Percentiles rank a stretch among this genome's conserved stretches.
Conservation (phyloP, 2,329 filamentous ascomycete genomes). For the Fusarium begoniae region DNA sequence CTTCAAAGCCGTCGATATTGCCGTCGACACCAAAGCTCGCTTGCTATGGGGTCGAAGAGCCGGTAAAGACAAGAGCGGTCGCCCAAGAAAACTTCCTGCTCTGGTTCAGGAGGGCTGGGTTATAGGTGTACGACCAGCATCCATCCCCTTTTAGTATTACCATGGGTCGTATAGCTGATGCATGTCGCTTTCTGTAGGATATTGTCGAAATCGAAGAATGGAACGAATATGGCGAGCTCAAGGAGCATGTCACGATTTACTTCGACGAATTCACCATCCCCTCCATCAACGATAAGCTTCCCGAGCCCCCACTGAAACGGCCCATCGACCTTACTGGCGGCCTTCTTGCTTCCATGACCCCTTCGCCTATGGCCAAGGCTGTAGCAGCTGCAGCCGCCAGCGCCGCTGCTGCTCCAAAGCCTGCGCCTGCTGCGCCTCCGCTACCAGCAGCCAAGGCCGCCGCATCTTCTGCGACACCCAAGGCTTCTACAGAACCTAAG, state of each 20-base stretch:
- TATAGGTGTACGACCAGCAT: slow-evolving; percentile 75
- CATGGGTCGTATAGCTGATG: background rate
- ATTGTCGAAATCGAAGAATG: slow-evolving; percentile 95
- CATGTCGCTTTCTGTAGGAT: slow-evolving; percentile 65
- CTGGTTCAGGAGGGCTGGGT: slow-evolving; percentile 88
- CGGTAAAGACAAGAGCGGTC: slow-evolving; percentile 72
- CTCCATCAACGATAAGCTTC: slow-evolving; percentile 61
- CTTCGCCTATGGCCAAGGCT: slow-evolving; percentile 40
- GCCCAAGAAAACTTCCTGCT: slow-evolving; percentile 81
- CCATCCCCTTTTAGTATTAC: background rate
- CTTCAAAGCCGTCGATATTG: slow-evolving; percentile 91
- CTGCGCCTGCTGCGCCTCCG: slow-evolving; percentile 38
- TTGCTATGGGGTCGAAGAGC: slow-evolving; percentile 88
- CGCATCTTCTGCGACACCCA: slow-evolving; percentile 11
- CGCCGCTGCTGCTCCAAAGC: slow-evolving; percentile 31
- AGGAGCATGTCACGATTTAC: slow-evolving; percentile 80
- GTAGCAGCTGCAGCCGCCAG: slow-evolving; percentile 33
- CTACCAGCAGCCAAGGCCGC: slow-evolving; percentile 37
- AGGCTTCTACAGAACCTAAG: slow-evolving; percentile 31
- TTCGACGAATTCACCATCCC: slow-evolving; percentile 70
- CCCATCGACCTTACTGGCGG: slow-evolving; percentile 37
- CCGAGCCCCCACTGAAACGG: slow-evolving; percentile 44
- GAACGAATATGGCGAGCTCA: slow-evolving; percentile 98
- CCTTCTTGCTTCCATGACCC: slow-evolving; percentile 34
- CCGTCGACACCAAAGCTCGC: slow-evolving; percentile 87